Evolutionary conservation across 2,329 filamentous ascomycete species (phyloP), one percentile per base, ranked within the genome.

Genomic region (Phialophora macrospora): DNA sequence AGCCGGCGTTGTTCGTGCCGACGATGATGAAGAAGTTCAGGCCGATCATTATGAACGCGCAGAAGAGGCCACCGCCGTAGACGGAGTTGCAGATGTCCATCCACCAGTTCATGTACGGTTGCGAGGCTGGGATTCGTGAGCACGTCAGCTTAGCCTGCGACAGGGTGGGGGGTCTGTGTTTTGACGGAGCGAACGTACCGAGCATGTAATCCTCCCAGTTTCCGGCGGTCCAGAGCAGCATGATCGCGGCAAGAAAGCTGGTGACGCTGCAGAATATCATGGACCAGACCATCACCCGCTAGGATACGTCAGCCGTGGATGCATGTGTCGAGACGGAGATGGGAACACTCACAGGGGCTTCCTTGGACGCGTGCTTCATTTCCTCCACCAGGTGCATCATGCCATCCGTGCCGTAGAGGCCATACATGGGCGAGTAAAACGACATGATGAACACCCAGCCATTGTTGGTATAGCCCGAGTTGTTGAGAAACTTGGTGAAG

Each of bases 391-490:
- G 74, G 73, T 90, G 88, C 1, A 85, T 85, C 1, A 87, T 84
- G 56, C 86, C 85, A 72, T 91, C 88, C 0, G 87, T 85, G 1
- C 85, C 85, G 11, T 24, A 91, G 84, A 60, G 85, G 84, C 73
- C 86, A 90, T 6, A 88, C 88, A 24, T 87, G 88, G 72, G 91
- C 90, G 30, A 89, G 79, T 74, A 90, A 86, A 32, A 87, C 85
- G 1, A 85, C 79, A 72, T 66, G 44, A 88, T 77, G 67, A 90
- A 90, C 1, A 87, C 86, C 22, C 89, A 84, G 11, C 85, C 86
- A 46, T 84, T 79, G 51, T 60, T 67, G 1, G 72, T 68, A 62
- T 76, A 78, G 12, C 79, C 70, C 48, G 79, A 79, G 55, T 78
- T 70, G 72, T 78, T 84, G 77, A 85, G 60, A 85, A 86, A 72